phyloP scores from a whole-genome alignment of 2,329 filamentous ascomycete species.

The Sphaerulina vaccinii region DNA sequence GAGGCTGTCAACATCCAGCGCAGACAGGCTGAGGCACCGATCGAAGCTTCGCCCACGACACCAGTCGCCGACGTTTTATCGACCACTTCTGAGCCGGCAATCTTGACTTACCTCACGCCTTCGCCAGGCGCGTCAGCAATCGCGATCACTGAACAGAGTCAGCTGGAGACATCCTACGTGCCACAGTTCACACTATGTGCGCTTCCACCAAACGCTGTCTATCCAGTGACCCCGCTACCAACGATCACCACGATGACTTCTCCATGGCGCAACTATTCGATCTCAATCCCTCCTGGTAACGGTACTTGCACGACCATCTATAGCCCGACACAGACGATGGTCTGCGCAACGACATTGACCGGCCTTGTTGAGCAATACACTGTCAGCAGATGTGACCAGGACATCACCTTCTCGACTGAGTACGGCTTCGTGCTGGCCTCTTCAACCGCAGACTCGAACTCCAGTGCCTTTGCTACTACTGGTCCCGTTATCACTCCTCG shows the following conservation, averaged over 20 bases:
- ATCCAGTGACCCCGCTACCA: constrained; percentile 33
- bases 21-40: constrained; percentile 27
- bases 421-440: constrained; percentile 45
- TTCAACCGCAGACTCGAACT: constrained; percentile 32
- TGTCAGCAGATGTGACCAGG: constrained; percentile 44
- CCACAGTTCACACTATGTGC: constrained; percentile 46
- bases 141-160: constrained; percentile 44
- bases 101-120: constrained; percentile 43
- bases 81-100: constrained; percentile 23
- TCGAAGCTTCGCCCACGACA: constrained; percentile 19
- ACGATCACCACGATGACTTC: constrained; percentile 33
- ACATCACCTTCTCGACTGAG: constrained; percentile 49
- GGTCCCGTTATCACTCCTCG: constrained; percentile 37
- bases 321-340: constrained; percentile 41
- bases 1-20: constrained; percentile 32
- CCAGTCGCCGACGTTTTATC: constrained; percentile 13
- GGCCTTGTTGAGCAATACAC: constrained; percentile 43
- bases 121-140: constrained; percentile 45
- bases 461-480: constrained; percentile 10
- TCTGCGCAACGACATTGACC: constrained; percentile 47
- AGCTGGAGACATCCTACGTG: constrained; percentile 45
- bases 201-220: constrained; percentile 39
- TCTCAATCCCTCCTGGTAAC: constrained; percentile 35
- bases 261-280: constrained; percentile 41
- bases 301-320: constrained; percentile 44